phyloP scores from a whole-genome alignment of 495 filamentous ascomycete species.

The Podospora conica region DNA sequence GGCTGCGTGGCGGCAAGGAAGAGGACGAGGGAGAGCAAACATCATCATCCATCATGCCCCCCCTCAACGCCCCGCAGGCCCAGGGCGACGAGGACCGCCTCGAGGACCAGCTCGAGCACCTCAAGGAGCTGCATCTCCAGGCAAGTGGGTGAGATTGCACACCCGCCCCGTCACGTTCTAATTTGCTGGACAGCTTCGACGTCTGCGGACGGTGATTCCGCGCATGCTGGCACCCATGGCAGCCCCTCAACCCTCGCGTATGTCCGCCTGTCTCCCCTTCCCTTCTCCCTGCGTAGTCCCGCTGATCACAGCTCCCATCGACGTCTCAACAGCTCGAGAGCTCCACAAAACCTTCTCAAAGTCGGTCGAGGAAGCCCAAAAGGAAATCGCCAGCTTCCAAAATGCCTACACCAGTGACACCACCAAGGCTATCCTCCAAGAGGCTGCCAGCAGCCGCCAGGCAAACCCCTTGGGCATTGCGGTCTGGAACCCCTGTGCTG shows the following conservation, averaged over 20 bases:
- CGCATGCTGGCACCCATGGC: slow-evolving; percentile 41
- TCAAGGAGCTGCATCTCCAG: slow-evolving; percentile 40
- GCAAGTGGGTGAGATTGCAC: slow-evolving; percentile 21
- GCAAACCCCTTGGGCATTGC: slow-evolving; percentile 43
- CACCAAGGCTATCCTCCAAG: slow-evolving; percentile 35
- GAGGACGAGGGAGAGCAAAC: neutral
- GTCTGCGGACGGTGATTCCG: slow-evolving; percentile 39
- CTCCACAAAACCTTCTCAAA: slow-evolving; percentile 34
- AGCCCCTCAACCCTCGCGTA: slow-evolving; percentile 34
- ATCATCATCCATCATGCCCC: neutral
- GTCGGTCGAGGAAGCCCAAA: slow-evolving; percentile 30
- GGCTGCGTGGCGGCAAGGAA: neutral
- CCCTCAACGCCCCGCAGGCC: slow-evolving; percentile 19
- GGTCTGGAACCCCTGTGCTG: slow-evolving; percentile 43
- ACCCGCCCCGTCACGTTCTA: slow-evolving; percentile 4
- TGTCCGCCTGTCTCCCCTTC: slow-evolving; percentile 17
- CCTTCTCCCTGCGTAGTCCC: neutral
- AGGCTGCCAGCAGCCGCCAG: slow-evolving; percentile 38
- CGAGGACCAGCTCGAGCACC: slow-evolving; percentile 28
- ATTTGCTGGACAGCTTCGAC: slow-evolving; percentile 32
- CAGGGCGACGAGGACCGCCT: slow-evolving; percentile 36
- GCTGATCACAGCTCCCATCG: neutral
- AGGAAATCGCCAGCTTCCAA: slow-evolving; percentile 40
- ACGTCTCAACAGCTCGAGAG: slow-evolving; percentile 31
- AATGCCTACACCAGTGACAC: slow-evolving; percentile 34